A percentile compares a stretch with the other conserved stretches of the same genome.
Conservation (phyloP, 495 filamentous ascomycete genomes). For the Penicillium canescens region DNA sequence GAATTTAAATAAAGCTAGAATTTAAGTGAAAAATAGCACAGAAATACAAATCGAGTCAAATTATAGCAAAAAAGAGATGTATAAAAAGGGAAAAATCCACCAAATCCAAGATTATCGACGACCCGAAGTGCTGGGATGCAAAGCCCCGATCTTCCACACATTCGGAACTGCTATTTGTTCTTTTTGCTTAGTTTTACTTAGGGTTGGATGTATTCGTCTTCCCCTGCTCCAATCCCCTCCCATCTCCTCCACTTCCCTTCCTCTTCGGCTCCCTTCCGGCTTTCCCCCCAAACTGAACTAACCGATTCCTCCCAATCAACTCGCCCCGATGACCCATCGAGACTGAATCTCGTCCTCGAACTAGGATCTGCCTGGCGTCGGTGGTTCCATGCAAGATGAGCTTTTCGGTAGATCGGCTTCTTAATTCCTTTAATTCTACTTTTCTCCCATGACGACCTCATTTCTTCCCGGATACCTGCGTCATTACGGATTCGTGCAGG, state of each 20-base stretch:
- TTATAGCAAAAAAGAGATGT: neutral
- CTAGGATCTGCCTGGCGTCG: conserved; percentile 3
- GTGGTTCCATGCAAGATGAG: conserved; percentile 2
- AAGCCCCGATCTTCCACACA: neutral
- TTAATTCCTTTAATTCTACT: neutral
- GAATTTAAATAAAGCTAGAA: neutral
- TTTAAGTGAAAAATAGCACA: neutral
- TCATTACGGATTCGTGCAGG: conserved; percentile 20
- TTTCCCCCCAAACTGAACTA: neutral
- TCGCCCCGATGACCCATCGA: conserved; percentile 12
- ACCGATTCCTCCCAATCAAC: conserved; percentile 9
- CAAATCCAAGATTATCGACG: neutral
- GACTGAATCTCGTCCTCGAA: neutral
- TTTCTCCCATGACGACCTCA: neutral
- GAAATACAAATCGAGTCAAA: neutral
- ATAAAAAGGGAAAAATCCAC: conserved; percentile 8
- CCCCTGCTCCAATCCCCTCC: neutral
- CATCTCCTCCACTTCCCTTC: neutral
- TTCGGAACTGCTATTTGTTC: too few species aligned
- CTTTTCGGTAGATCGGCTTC: conserved; percentile 4
- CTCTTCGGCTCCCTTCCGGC: neutral
- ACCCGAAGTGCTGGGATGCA: conserved; percentile 19
- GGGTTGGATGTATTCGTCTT: too few species aligned
- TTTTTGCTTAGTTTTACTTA: too few species aligned
- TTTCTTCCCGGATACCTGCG: conserved; percentile 18